Conservation (phyloP, 1,284 basidiomycete species). For the Cystobasidium pallidum region DNA sequence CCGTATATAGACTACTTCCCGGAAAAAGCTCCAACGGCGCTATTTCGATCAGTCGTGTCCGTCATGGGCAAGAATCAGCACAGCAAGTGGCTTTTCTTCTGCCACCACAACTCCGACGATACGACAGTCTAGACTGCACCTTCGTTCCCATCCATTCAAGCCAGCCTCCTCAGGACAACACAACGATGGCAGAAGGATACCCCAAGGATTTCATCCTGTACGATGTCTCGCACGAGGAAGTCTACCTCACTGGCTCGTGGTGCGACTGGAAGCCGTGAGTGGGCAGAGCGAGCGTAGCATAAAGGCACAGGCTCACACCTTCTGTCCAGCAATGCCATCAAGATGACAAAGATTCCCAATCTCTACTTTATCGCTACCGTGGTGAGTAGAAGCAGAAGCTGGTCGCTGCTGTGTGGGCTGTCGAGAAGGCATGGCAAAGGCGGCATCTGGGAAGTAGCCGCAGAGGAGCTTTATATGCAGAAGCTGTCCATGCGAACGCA, state of each 20-base stretch:
- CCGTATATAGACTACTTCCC: too few species aligned
- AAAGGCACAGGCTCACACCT: not conserved
- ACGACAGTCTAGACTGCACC: not conserved
- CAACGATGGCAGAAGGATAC: constrained; percentile 12
- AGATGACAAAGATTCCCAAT: constrained; percentile 44
- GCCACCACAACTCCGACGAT: too few species aligned
- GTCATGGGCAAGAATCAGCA: not conserved
- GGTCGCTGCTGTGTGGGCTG: constrained; percentile 20
- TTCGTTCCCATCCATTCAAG: too few species aligned
- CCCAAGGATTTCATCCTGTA: constrained; percentile 42
- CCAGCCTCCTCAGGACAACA: too few species aligned
- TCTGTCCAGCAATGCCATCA: constrained; percentile 25
- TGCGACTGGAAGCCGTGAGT: constrained; percentile 41
- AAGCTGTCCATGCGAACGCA: not conserved
- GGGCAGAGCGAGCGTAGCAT: not conserved
- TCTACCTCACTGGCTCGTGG: constrained; percentile 43
- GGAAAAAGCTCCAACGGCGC: too few species aligned
- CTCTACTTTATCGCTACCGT: constrained; percentile 42
- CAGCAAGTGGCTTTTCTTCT: too few species aligned
- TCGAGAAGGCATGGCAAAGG: too few species aligned
- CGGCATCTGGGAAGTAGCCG: not conserved
- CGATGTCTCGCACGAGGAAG: constrained; percentile 33
- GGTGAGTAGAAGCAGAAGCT: constrained; percentile 21
- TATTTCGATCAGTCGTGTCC: too few species aligned
- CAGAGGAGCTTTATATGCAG: constrained; percentile 1